Conservation (phyloP, 1,284 basidiomycete species). For the Malassezia nana region DNA sequence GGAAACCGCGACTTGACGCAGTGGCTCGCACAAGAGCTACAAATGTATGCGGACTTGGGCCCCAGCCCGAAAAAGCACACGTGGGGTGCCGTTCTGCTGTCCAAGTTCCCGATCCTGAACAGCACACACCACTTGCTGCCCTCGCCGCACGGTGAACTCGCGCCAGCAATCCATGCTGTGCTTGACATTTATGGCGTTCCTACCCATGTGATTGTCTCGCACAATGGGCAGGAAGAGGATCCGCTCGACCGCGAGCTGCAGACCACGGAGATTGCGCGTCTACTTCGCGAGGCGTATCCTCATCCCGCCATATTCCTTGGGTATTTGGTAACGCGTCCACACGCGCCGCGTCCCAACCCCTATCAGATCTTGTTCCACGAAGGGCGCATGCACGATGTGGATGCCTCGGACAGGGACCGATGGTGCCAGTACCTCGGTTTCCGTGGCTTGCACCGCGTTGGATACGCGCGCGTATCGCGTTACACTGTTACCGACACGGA, state of each 20-base stretch:
- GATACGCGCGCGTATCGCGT: constrained; percentile 38
- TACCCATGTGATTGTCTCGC: constrained; percentile 72
- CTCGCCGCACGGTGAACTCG: constrained; percentile 69
- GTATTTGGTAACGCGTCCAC: constrained; percentile 64
- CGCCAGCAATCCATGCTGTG: constrained; percentile 65
- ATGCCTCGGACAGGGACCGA: constrained; percentile 48
- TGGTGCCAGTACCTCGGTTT: constrained; percentile 47
- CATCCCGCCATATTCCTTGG: constrained; percentile 69
- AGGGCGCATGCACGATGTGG: constrained; percentile 49
- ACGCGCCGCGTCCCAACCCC: constrained; percentile 64
- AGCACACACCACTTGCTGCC: constrained; percentile 81
- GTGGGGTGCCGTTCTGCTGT: constrained; percentile 55
- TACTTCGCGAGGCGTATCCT: constrained; percentile 65
- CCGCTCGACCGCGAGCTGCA: constrained; percentile 78
- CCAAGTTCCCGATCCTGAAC: constrained; percentile 73
- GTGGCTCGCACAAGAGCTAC: constrained; percentile 55
- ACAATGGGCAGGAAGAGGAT: constrained; percentile 88
- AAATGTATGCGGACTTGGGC: constrained; percentile 63
- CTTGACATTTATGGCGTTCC: constrained; percentile 71
- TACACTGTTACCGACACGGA: constrained; percentile 44
- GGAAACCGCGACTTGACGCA: constrained; percentile 64
- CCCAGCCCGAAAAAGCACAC: constrained; percentile 82
- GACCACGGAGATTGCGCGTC: constrained; percentile 66
- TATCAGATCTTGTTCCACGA: constrained; percentile 63
- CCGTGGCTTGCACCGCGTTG: constrained; percentile 34